phyloP scores from a whole-genome alignment of 495 filamentous ascomycete species.

The Hypomontagnella monticulosa region DNA sequence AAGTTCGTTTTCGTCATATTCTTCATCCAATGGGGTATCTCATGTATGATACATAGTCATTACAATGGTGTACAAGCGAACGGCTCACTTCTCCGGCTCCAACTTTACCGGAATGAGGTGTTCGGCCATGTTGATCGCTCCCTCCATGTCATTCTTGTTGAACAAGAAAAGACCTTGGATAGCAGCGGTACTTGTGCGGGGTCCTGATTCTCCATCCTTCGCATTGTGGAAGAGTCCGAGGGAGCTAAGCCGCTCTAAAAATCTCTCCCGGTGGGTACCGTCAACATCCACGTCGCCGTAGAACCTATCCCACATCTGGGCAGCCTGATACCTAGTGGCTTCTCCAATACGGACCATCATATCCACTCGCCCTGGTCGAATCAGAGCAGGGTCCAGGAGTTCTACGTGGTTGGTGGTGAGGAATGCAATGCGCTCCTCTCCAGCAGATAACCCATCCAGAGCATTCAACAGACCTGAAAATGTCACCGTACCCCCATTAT shows the following conservation, averaged over 20 bases:
- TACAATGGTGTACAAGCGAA: conserved; percentile 17
- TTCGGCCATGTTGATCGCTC: conserved; percentile 82
- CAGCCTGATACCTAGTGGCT: conserved; percentile 84
- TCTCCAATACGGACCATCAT: conserved; percentile 91
- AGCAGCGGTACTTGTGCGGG: conserved; percentile 81
- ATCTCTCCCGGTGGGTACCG: conserved; percentile 63
- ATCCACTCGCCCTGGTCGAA: conserved; percentile 91
- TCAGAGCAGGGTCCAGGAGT: conserved; percentile 85
- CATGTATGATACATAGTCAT: conserved; percentile 26
- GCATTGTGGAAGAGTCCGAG: conserved; percentile 58
- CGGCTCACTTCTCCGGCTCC: conserved; percentile 52
- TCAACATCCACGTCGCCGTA: conserved; percentile 82
- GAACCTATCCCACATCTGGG: conserved; percentile 91
- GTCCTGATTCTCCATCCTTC: conserved; percentile 52
- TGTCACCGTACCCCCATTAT: conserved; percentile 88
- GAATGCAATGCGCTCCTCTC: conserved; percentile 92
- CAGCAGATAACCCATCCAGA: conserved; percentile 92
- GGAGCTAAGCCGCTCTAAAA: conserved; percentile 59
- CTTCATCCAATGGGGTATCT: conserved; percentile 39
- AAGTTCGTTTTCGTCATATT: background rate
- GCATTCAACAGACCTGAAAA: conserved; percentile 96
- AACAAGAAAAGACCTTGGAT: conserved; percentile 94
- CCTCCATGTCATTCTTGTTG: conserved; percentile 89
- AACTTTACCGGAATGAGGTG: conserved; percentile 66
- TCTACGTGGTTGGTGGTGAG: conserved; percentile 96